Conservation (phyloP, 1,139 yeast genomes). For the Yamadazyma buinensis region DNA sequence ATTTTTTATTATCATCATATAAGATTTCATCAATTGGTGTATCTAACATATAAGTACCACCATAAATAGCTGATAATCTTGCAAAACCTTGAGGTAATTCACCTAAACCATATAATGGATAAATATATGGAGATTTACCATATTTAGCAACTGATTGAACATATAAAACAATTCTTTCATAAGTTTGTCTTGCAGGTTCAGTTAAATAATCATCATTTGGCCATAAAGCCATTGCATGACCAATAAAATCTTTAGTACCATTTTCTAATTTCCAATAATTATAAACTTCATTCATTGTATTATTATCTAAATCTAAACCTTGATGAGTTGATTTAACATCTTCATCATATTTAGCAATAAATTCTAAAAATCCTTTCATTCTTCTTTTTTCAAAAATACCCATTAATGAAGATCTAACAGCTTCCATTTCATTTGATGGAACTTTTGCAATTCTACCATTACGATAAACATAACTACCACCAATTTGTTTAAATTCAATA, state of each 20-base stretch:
- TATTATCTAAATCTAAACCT: slow-evolving; percentile 78
- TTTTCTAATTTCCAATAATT: slow-evolving; percentile 85
- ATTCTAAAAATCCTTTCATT: slow-evolving; percentile 88
- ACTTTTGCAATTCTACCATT: slow-evolving; percentile 91
- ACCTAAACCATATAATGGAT: slow-evolving; percentile 95
- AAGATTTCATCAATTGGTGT: slow-evolving; percentile 90
- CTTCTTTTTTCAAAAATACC: slow-evolving; percentile 95
- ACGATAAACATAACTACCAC: slow-evolving; percentile 92
- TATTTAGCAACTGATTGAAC: slow-evolving; percentile 89
- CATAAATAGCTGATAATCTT: slow-evolving; percentile 92
- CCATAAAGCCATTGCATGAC: slow-evolving; percentile 98
- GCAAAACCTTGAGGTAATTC: slow-evolving; percentile 99
- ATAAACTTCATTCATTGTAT: slow-evolving; percentile 91
- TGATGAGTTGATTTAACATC: slow-evolving; percentile 79
- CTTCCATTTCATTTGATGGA: slow-evolving; percentile 89
- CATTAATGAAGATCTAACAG: slow-evolving; percentile 87
- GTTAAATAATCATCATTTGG: slow-evolving; percentile 85
- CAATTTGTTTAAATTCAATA: slow-evolving; percentile 92
- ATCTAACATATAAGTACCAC: slow-evolving; percentile 98
- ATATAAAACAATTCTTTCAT: slow-evolving; percentile 80
- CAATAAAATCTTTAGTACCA: slow-evolving; percentile 94
- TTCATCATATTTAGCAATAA: slow-evolving; percentile 78
- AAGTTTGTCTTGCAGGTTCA: slow-evolving; percentile 90
- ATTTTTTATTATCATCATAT: slow-evolving; percentile 63
- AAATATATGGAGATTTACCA: slow-evolving; percentile 94